A percentile compares a stretch with the other conserved stretches of the same genome.
Conservation (phyloP, 2,329 filamentous ascomycete genomes). For the Eurotiales sp. region DNA sequence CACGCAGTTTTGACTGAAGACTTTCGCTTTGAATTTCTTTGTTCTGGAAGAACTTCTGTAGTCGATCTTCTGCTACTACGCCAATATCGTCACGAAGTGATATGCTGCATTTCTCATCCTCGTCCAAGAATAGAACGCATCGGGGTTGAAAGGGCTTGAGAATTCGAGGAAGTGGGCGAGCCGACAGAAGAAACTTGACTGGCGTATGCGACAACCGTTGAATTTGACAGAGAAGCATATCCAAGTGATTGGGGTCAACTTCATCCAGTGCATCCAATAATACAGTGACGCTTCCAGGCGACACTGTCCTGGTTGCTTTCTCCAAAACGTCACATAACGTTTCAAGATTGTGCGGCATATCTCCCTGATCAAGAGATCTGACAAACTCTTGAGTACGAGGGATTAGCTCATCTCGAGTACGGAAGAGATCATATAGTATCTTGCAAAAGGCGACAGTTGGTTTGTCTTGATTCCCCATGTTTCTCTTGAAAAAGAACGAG, state of each 20-base stretch:
- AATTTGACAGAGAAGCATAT: neutral
- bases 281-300: neutral
- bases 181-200: neutral
- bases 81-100: neutral
- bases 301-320: neutral
- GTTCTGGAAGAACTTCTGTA: neutral
- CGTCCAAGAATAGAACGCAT: neutral
- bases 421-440: neutral
- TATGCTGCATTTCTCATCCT: neutral
- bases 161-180: neutral
- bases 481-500: neutral
- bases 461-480: neutral
- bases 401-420: neutral
- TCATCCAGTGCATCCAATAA: neutral
- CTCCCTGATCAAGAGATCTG: neutral
- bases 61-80: neutral
- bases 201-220: neutral
- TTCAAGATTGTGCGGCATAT: neutral
- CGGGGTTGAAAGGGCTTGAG: neutral
- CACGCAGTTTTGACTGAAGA: neutral
- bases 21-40: neutral
- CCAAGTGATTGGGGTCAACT: neutral
- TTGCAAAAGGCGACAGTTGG: neutral
- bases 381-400: neutral
- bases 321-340: neutral